phyloP scores from a whole-genome alignment of 2,329 filamentous ascomycete genomes.

The Grosmannia clavigera region DNA sequence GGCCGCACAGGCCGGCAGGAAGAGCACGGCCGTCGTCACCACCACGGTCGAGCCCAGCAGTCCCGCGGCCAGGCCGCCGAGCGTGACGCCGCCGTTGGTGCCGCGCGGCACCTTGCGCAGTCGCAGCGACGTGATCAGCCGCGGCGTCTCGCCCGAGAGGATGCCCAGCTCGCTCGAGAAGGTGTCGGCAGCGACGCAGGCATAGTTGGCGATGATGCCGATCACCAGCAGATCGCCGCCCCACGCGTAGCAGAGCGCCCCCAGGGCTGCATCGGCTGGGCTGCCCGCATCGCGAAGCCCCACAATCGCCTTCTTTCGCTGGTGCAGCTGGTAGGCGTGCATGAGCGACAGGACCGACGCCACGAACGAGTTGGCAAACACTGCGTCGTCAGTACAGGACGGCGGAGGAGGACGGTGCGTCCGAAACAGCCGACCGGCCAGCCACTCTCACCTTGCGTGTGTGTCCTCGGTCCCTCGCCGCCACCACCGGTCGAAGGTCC shows the following conservation, averaged over 20 bases:
- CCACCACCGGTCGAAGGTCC: constrained; percentile 47
- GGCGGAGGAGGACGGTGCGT: too few relatives aligned
- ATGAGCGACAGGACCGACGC: constrained; percentile 53
- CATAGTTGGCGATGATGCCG: constrained; percentile 71
- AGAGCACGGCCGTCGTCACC: constrained; percentile 47
- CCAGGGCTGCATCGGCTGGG: constrained; percentile 14
- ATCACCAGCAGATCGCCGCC: constrained; percentile 49
- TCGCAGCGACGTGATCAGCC: constrained; percentile 71
- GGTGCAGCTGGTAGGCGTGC: constrained; percentile 46
- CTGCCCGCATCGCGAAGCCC: constrained; percentile 15
- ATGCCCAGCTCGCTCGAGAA: constrained; percentile 95
- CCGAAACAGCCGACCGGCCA: too few relatives aligned
- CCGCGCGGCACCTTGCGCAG: constrained; percentile 73
- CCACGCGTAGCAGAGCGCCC: constrained; percentile 45
- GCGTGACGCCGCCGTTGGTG: constrained; percentile 85
- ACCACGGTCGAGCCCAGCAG: constrained; percentile 62
- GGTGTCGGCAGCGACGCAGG: constrained; percentile 82
- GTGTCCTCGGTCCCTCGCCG: constrained; percentile 71
- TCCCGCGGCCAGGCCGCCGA: constrained; percentile 61
- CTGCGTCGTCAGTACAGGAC: constrained; percentile 20
- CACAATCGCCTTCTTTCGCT: constrained; percentile 29
- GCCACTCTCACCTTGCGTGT: constrained; percentile 53
- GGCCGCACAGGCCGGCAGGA: constrained; percentile 55
- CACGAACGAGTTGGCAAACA: constrained; percentile 76
- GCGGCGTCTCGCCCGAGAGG: constrained; percentile 59